Base-by-base conservation (phyloP, 768 basidiomycete genomes). In the Suillus hirtellus region DNA sequence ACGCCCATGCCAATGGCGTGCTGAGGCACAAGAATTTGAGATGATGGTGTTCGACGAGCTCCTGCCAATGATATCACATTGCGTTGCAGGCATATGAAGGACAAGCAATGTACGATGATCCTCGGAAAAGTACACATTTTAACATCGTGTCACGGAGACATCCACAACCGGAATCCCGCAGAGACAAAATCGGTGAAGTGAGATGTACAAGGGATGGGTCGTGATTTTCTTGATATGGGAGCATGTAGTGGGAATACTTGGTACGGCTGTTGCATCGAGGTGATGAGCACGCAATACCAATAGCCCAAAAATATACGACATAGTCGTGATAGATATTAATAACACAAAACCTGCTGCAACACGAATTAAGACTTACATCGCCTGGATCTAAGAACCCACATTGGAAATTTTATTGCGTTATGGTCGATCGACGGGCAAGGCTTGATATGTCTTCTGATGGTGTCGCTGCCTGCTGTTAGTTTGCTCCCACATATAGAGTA, bases 51-150 rank as follows among this genome's bases (percentile, higher is more conserved):
- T 34, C 12, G 34, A 35, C 19, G 19, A 53, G 19, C 52, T 53
- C 52, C 52, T 31, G 52, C 34, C 19, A 19, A 53, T 53, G 34
- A 31, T 12, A n/a, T 46, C 44, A n/a, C 15, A 14, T 31, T 19
- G 27, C 1, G 3, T 21, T 27, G 15, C 31, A 34, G 31, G 19
- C 49, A 52, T 52, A 19, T 31, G 31, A 31, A 10, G 27, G 19
- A 15, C 21, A 50, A n/a, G 10, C 17, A 19, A 34, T 34, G 17
- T 6, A 19, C 5, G 19, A 11, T 35, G 52, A 53, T 53, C 52
- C 52, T 53, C 52, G 52, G 52, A 53, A 37, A 53, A 53, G 6
- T 11, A 53, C 31, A 53, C 31, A 52, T 31, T 34, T 34, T 34
- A 27, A 52, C 52, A 34, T 53, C 52, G 52, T 34, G 52, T 35